Percentiles rank a stretch among this genome's conserved stretches.
Conservation (phyloP, 148 eudicot species). For the Heliamphora exappendiculata region DNA sequence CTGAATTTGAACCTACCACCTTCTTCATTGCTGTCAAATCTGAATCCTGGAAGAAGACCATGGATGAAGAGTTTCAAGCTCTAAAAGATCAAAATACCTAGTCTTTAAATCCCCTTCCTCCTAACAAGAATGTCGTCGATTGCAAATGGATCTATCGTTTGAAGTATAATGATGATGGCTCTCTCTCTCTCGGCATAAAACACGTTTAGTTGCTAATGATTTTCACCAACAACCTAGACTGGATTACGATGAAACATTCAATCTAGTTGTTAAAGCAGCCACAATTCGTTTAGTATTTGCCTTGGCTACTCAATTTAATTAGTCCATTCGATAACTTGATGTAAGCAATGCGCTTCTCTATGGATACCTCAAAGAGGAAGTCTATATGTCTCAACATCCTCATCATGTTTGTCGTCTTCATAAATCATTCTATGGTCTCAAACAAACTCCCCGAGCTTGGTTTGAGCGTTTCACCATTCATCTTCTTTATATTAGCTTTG, state of each 20-base stretch:
- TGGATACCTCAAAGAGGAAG: not conserved
- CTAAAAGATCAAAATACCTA: too few relatives aligned
- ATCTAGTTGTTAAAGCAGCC: not conserved
- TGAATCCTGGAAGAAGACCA: too few relatives aligned
- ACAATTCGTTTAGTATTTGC: not conserved
- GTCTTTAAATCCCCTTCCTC: too few relatives aligned
- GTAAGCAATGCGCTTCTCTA: not conserved
- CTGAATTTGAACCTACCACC: too few relatives aligned
- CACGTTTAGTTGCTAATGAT: not conserved
- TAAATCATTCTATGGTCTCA: not conserved
- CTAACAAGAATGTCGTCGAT: too few relatives aligned
- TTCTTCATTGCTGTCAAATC: too few relatives aligned
- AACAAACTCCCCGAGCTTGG: slow-evolving; percentile 1
- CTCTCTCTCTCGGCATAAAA: too few relatives aligned
- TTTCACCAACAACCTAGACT: not conserved
- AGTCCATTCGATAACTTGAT: not conserved
- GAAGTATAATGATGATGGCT: too few relatives aligned
- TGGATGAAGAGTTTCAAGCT: too few relatives aligned
- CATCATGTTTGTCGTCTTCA: not conserved
- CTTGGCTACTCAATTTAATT: too few relatives aligned
- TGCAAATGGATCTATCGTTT: too few relatives aligned
- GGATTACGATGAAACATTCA: not conserved
- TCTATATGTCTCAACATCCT: slow-evolving; percentile 8
- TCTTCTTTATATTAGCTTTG: not conserved
- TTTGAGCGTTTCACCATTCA: not conserved